Base-by-base conservation (phyloP, 805 yeast species). In the Isabelozyma rhagii region DNA sequence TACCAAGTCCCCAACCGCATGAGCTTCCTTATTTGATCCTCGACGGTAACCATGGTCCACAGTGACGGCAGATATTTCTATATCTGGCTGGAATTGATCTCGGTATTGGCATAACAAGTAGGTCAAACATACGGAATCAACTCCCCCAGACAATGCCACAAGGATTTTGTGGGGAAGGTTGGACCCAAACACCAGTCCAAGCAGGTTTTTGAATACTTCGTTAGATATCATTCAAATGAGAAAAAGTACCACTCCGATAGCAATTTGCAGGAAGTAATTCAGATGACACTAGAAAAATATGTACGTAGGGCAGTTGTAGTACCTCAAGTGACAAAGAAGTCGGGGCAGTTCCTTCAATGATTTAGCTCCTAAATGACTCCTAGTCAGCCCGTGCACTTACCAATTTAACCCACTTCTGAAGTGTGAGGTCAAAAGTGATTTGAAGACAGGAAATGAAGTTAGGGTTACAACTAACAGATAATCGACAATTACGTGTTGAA, bases 131-230 rank as follows among this genome's bases (percentile, higher is more conserved):
- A 87, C 83, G 1, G 94, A 87, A 60, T 88, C 96, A 0, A 85
- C 90, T 1, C 96, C 96, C 1, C 96, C 96, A 13, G 90, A 83
- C 0, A 88, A 75, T 0, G 91, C 90, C 14, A 88, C 63, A 5
- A 74, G 80, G 0, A 81, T 49, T 29, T 52, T 60, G 5, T 47
- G 40, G 4, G 77, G 78, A 6, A 56, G 46, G 7, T 53, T 50
- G 14, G 15, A 8, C 10, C 41, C 41, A 39, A 14, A 39, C 10
- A 14, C 21, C 44, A 14, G 44, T 17, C 11, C 14, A 14, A 39
- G 41, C 14, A 9, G 25, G 9, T 13, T 13, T 13, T 13, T 31
- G 31, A 41, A 41, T 4, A 27, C 28, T 27, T 18, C 44, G 28
- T 41, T 27, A 9, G 44, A 10, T 13, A 41, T 41, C 44, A 41